Evolutionary conservation across 2,329 filamentous ascomycete genomes (phyloP), one percentile per base, ranked within the genome.

Genomic region (Paraphaeosphaeria minitans): DNA sequence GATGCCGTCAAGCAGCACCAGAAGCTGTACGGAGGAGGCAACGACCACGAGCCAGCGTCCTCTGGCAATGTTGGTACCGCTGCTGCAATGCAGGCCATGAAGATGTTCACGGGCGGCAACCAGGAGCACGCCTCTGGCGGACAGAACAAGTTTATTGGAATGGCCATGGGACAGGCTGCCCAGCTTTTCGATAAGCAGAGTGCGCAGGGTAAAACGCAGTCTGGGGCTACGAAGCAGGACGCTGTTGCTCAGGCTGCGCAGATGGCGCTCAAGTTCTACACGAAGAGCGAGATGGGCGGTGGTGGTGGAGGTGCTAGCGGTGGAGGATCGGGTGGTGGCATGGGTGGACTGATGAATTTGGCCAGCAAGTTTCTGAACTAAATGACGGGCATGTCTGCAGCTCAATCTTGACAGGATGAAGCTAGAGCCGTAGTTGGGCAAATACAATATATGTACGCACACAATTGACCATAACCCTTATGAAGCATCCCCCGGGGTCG

Each of bases 231-330:
- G 78, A 97, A 97, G 85, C 87, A 97, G 78, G 88, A 87, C 49
- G 92, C 87, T 51, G 81, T 97, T 48, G 87, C 90, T 73, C 82
- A 88, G 75, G 93, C 93, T 3, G 93, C 88, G 1, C 89, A 96
- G 83, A 89, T 91, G 85, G 93, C 93, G 2, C 77, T 97, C 68
- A 93, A 96, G 85, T 90, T 97, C 86, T 97, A 93, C 77, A 80
- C 96, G 81, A 93, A 96, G 85, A 87, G 85, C 67, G 84, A 92
- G 74, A 77, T 77, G 72, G 78, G 80, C 29, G 78, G 78, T 33
- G 70, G 72, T n/a, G 68, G 70, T 12, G 84, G 84, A 16, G 68
- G 70, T 13, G 84, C 84, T 21, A 74, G 79, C 31, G 73, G 77
- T 22, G 68, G 71, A 29, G 67, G 70, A 19, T 73, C 72, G 29